Evolutionary conservation across 306 rosid species (phyloP), one percentile per base, ranked within the genome.

Genomic region (Sicyos edulis): DNA sequence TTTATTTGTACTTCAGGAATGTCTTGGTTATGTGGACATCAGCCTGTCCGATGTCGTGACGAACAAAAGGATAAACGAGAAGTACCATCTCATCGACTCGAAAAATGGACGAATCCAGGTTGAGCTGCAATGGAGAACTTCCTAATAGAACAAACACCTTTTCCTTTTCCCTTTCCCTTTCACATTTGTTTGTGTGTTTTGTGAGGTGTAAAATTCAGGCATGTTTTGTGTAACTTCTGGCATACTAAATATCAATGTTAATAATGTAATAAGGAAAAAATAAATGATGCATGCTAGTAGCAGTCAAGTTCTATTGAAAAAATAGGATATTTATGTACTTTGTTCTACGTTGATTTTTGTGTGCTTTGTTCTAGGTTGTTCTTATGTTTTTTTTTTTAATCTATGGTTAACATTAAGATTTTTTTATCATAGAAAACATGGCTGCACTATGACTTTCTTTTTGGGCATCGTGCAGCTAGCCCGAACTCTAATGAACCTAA

Each of bases 11-110:
- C 52, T 70, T 26, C 40, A 91, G 96, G 97, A 91, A 71, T 83
- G 88, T 9, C 50, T 95, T 76, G 99, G 99, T 53, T 77, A 86
- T 58, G 89, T 87, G 77, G 97, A 89, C 76, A 87, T 93, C 49
- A 86, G 78, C 75, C 88, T 93, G 0, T 59, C 63, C 34, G 97
- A 93, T 57, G 97, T 86, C 26, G 96, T 93, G 71, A 70, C 75
- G 67, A 93, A 93, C 57, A 88, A 89, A 64, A 85, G 97, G 37
- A 89, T 87, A 52, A 93, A 93, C 67, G 86, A 90, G 75, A 89
- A 86, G 52, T 91, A 81, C 71, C 80, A 91, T 80, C 86, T 93
- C 10, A 93, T 91, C 57, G 82, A 93, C 74, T 90, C 97, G 16
- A 91, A 72, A 84, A 88, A 93, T 68, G 97, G 97, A 77, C 82